Base-by-base conservation (phyloP, 1,284 basidiomycete genomes). In the Sanghuangporus baumii region DNA sequence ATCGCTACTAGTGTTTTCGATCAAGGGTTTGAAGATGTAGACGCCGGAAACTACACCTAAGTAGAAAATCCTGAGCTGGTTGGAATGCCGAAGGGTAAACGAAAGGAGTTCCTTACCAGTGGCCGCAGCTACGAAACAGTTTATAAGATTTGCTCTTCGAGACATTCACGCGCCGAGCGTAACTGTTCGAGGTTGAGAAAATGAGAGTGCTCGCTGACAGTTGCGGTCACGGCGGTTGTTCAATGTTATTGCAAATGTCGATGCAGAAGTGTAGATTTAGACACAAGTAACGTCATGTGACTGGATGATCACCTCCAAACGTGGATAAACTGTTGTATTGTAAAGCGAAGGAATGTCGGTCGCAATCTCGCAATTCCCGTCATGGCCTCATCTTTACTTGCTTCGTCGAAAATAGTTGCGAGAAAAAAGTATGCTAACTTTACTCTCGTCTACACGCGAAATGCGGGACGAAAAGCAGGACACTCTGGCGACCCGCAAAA, bases 41-140 rank as follows among this genome's bases (percentile, higher is more conserved):
- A 87, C 69, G 14, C 87, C 87, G 12, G 86, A 87, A 26, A 78
- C 66, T 52, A 86, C 71, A 36, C 86, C 87, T 88, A 40, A 16
- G 23, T n/a, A 20, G 20, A 16, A 26, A 41, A 26, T 40, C 20
- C 26, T 63, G 11, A 59, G 37, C 11, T 52, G 34, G n/a, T 8
- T 1, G 20, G 26, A 59, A 8, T n/a, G 11, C 11, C 8, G 12
- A 38, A 23, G 16, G 26, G 36, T 20, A 34, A 11, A n/a, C 37
- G 18, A 43, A 16, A 31, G 37, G 8, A 23, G 37, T 37, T 31
- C 26, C 26, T 31, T 31, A 65, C 63, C 63, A 46, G 60, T 59
- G 8, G 51, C 55, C 20, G 60, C 63, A 47, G 63, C 63, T n/a
- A 65, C 50, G 47, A 55, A 46, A 23, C 59, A 38, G 31, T 55